Conservation (phyloP, 768 basidiomycete species). For the Gelatoporia subvermispora region DNA sequence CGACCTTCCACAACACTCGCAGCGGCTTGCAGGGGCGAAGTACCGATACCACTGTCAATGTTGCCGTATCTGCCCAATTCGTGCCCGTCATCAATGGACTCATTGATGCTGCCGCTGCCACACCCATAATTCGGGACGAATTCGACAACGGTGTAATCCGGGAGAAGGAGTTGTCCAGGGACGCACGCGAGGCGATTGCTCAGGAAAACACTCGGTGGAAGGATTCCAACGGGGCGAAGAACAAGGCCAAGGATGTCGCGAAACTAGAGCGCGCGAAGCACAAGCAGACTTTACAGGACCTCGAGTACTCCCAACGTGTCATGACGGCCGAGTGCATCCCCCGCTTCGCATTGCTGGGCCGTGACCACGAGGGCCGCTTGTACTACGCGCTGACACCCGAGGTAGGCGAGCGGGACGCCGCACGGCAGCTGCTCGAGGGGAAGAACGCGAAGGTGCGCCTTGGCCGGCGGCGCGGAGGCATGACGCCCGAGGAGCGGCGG, state of each 20-base stretch:
- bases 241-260: conserved; percentile 11
- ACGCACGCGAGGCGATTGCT: conserved; percentile 47
- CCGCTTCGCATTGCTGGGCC: conserved; percentile 62
- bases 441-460: conserved; percentile 31
- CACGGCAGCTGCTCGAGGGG: conserved; percentile 28
- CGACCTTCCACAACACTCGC: conserved; percentile 42
- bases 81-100: conserved; percentile 61
- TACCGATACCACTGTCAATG: conserved; percentile 21
- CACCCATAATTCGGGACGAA: conserved; percentile 48
- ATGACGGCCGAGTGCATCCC: conserved; percentile 38
- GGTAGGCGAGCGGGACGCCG: conserved; percentile 48
- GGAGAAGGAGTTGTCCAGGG: conserved; percentile 47
- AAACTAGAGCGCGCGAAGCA: conserved; percentile 35
- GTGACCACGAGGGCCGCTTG: conserved; percentile 57
- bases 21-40: conserved; percentile 19
- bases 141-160: conserved; percentile 55
- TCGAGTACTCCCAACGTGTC: conserved; percentile 56
- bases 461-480: conserved; percentile 34
- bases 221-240: conserved; percentile 30
- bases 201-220: conserved; percentile 60
- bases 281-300: conserved; percentile 39
- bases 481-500: conserved; percentile 44
- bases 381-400: conserved; percentile 69
- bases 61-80: conserved; percentile 51
- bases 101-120: conserved; percentile 45